phyloP scores from a whole-genome alignment of 1,284 basidiomycete species.

The Inonotus obliquus region DNA sequence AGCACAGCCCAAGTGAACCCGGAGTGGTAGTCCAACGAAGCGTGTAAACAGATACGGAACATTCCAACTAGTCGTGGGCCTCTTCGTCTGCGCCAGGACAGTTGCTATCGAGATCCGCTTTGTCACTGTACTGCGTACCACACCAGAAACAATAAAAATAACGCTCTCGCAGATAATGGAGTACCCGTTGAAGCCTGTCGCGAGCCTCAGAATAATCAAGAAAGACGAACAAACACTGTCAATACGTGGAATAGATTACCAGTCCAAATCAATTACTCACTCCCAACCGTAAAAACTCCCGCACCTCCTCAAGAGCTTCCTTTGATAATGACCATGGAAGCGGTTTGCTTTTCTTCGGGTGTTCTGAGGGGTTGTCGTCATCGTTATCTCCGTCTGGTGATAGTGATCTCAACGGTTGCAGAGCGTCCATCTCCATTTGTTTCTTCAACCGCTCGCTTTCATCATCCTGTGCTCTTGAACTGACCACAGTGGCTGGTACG shows the following conservation, averaged over 20 bases:
- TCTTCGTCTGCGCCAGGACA: slow-evolving; percentile 79
- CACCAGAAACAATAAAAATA: slow-evolving; percentile 87
- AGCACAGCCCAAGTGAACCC: background rate
- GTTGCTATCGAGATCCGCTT: slow-evolving; percentile 54
- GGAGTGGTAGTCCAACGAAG: background rate
- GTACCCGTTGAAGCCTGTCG: slow-evolving; percentile 61
- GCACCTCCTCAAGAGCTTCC: slow-evolving; percentile 59
- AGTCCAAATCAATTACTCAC: slow-evolving; percentile 35
- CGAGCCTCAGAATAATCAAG: slow-evolving; percentile 44
- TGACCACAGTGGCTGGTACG: slow-evolving; percentile 23
- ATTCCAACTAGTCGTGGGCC: slow-evolving; percentile 41
- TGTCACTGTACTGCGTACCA: slow-evolving; percentile 64
- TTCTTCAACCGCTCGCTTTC: slow-evolving; percentile 50
- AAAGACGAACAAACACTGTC: slow-evolving; percentile 14
- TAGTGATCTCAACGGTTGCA: slow-evolving; percentile 43
- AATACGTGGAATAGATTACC: slow-evolving; percentile 7
- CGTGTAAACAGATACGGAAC: background rate
- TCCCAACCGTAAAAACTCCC: slow-evolving; percentile 61
- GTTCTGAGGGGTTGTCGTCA: slow-evolving; percentile 24
- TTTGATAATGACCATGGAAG: slow-evolving; percentile 33
- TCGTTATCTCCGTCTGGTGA: slow-evolving; percentile 27
- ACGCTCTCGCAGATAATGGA: slow-evolving; percentile 67
- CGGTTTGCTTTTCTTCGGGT: slow-evolving; percentile 25
- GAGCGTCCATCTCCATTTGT: slow-evolving; percentile 66
- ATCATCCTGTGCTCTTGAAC: slow-evolving; percentile 20